Base-by-base conservation (phyloP, 306 rosid species). In the Glycine soja region DNA sequence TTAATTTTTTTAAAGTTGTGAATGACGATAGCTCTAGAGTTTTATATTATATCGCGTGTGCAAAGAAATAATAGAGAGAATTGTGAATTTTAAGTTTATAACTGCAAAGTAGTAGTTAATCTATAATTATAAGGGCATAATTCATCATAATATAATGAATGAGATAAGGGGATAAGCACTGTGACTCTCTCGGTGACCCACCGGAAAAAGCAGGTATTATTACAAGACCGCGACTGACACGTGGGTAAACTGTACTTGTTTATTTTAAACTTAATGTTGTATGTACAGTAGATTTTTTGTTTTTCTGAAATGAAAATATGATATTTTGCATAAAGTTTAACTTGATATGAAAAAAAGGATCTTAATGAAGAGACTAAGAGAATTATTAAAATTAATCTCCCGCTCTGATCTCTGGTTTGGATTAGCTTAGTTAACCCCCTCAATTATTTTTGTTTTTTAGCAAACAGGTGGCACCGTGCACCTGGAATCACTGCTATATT, bases 171-270 rank as follows among this genome's bases (percentile, higher is more conserved):
- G 82, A 82, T 75, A 70, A 78, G 59, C 83, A 67, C 54, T 69
- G 64, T 61, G 79, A 79, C 52, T 59, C 74, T 40, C 57, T 70
- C 56, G 72, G 68, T 74, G 85, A 66, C 80, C 86, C 88, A 85
- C 88, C 45, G 71, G 89, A 81, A 83, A 72, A 85, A 70, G 18
- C 34, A 50, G 63, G 24, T 42, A 64, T 64, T 10, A 86, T 82
- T 54, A 24, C 40, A 13, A 18, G 84, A 82, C 3, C 38, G 13
- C 53, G 50, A 69, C 67, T 36, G 72, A 61, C 84, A 86, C 84
- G 84, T 75, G 54, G 82, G 15, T 40, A 62, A 76, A 34, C 46
- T 65, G 65, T 77, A 36, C 4, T 64, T 72, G 51, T 61, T 70
- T 70, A 61, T 24, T n/a, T 38, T 7, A 52, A 58, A 10, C 3